Percentiles rank a stretch among this genome's conserved stretches.
These are phyloP conservation scores for Nephromyces sp. DNA, from an alignment of 169 alveolate species.

Conservation along the genomic window DNA sequence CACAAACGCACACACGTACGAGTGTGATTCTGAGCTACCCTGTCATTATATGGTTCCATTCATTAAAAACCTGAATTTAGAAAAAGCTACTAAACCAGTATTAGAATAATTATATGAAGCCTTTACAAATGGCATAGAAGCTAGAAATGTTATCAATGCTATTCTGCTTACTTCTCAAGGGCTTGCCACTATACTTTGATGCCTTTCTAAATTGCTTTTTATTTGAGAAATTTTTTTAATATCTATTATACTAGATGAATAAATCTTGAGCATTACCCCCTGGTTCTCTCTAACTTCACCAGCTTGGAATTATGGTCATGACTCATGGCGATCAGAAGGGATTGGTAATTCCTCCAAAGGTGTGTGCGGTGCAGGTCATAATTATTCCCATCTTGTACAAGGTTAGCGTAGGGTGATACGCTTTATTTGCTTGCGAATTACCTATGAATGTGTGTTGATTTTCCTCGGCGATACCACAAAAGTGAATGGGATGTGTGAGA, in stretches of 20 bases:
- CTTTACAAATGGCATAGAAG: too few species aligned
- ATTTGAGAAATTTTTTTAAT: not conserved
- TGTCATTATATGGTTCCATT: too few species aligned
- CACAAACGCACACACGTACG: too few species aligned
- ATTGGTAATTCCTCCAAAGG: conserved; percentile 93
- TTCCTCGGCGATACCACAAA: not conserved
- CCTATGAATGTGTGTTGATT: not conserved
- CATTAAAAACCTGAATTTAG: too few species aligned
- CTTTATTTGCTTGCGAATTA: not conserved
- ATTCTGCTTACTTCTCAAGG: too few species aligned
- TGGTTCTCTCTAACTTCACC: not conserved
- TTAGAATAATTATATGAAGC: too few species aligned
- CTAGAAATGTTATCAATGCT: too few species aligned
- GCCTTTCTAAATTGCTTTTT: too few species aligned
- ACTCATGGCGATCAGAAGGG: conserved; percentile 97
- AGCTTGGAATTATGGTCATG: conserved; percentile 80
- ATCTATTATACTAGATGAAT: not conserved
- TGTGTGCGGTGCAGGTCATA: conserved; percentile 89
- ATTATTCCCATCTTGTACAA: conserved; percentile 85
- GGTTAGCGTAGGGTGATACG: conserved; percentile 22
- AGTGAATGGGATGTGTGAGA: not conserved
- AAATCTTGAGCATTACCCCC: too few species aligned
- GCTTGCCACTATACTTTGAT: too few species aligned
- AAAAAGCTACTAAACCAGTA: too few species aligned
- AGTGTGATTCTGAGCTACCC: too few species aligned